These are phyloP conservation scores for Yarrowia porcina DNA, from an alignment of 805 yeast species.

Conservation along the genomic window DNA sequence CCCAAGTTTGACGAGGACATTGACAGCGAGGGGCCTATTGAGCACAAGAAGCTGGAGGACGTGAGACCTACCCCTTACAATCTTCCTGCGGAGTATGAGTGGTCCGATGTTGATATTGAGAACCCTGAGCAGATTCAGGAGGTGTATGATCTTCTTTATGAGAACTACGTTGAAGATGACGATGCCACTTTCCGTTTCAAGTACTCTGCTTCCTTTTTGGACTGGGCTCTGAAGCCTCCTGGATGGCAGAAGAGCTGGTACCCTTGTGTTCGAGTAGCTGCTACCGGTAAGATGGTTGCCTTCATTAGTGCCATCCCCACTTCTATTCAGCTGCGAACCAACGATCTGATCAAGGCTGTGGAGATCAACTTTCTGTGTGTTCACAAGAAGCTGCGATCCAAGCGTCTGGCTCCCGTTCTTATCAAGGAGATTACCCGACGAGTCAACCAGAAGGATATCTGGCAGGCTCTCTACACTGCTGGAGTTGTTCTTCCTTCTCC, in stretches of 20 bases:
- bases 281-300: constrained; percentile 75
- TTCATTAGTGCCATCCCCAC: constrained; percentile 91
- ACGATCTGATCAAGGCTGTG: constrained; percentile 48
- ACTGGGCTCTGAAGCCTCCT: constrained; percentile 93
- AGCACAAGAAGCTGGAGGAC: constrained; percentile 62
- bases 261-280: constrained; percentile 85
- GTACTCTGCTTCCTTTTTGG: constrained; percentile 74
- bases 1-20: constrained; percentile 67
- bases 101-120: constrained; percentile 74
- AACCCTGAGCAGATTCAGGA: constrained; percentile 61
- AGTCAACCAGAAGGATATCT: constrained; percentile 75
- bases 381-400: constrained; percentile 89
- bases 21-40: constrained; percentile 77
- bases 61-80: constrained; percentile 69
- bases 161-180: constrained; percentile 90
- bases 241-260: constrained; percentile 90
- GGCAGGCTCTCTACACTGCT: constrained; percentile 96
- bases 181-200: constrained; percentile 91
- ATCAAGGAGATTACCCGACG: constrained; percentile 93
- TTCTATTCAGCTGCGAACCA: constrained; percentile 56
- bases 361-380: constrained; percentile 93
- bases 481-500: constrained; percentile 94
- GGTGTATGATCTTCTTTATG: constrained; percentile 73
- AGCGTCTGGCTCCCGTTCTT: constrained; percentile 88
- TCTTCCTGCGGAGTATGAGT: constrained; percentile 75